phyloP scores from a whole-genome alignment of 345 rosid species.

The Eucalyptus regnans region DNA sequence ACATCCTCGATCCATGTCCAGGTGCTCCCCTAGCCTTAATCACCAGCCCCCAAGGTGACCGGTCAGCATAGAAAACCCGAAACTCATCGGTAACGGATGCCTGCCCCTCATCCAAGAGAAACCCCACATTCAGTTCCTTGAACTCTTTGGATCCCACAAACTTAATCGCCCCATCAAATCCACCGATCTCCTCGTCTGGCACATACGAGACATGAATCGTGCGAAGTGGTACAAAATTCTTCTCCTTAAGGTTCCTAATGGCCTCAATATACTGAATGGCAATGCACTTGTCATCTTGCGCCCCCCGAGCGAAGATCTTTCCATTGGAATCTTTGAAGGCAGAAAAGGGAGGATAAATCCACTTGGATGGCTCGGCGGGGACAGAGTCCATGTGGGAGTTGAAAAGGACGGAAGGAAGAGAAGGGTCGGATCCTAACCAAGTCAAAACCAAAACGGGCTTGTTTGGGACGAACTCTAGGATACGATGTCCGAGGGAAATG shows the following conservation, averaged over 20 bases:
- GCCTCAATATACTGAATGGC: constrained; percentile 78
- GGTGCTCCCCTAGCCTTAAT: constrained; percentile 55
- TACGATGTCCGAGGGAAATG: constrained; percentile 28
- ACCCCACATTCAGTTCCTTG: constrained; percentile 63
- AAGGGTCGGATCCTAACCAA: constrained; percentile 66
- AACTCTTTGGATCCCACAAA: constrained; percentile 53
- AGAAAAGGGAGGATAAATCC: constrained; percentile 84
- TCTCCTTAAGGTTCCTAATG: constrained; percentile 39
- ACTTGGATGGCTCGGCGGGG: constrained; percentile 66
- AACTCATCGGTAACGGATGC: constrained; percentile 56
- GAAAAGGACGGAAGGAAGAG: constrained; percentile 63
- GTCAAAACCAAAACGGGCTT: constrained; percentile 59
- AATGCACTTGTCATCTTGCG: constrained; percentile 87
- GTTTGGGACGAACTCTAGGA: constrained; percentile 29
- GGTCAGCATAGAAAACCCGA: constrained; percentile 67
- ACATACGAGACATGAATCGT: constrained; percentile 58
- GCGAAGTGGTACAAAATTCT: constrained; percentile 34
- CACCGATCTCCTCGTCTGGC: constrained; percentile 90
- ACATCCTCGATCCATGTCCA: constrained; percentile 79
- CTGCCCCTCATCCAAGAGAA: constrained; percentile 80
- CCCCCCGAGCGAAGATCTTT: constrained; percentile 66
- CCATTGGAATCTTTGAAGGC: constrained; percentile 51
- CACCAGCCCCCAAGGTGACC: constrained; percentile 50
- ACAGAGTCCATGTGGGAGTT: constrained; percentile 96
- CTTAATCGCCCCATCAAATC: constrained; percentile 40